Evolutionary conservation across 176 grass and related monocot genomes (phyloP), one percentile per base, ranked within the genome.

Genomic region (Musa beccarii): DNA sequence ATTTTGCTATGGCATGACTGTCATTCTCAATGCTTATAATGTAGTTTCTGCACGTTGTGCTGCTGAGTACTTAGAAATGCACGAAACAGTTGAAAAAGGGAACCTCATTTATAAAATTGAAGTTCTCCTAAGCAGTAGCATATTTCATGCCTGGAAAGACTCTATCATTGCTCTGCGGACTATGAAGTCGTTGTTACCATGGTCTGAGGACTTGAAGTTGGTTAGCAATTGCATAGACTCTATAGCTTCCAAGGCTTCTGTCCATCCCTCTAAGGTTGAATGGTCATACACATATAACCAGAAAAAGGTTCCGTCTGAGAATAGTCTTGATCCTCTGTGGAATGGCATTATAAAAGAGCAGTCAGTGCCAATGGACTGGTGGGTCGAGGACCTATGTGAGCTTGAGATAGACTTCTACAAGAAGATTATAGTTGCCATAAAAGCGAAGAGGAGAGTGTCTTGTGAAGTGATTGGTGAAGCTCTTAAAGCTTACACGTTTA

Each of bases 91-190:
- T 12, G 88, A 97, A 52, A 97, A 97, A 80, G 85, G 93, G 10
- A 97, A 97, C 76, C 87, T 97, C 13, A 83, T 97, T 49, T 97
- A 93, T 64, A 97, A 97, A 81, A 87, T 97, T 64, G 93, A 91
- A 53, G 77, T 93, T 72, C 93, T 97, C 81, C 86, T 97, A 50
- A 79, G 71, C 54, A 88, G 83, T 54, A 87, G 93, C 78, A 86
- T 97, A 85, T 89, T 93, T 22, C 82, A 81, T 19, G 86, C 83
- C 64, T 97, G 93, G 93, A 96, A 96, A 81, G 93, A 96, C 52
- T 90, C 87, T 2, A 92, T 96, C 23, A 96, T 96, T 49, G 83
- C 83, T 71, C 93, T 97, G 73, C 90, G 87, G 72, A 97, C 93
- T 53, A 87, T 86, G 80, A 97, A 87, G 79, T 81, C 84, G 77